Percentiles rank a stretch among this genome's conserved stretches.
phyloP scores from a whole-genome alignment of 2,329 filamentous ascomycete species.

The Aureobasidium melanogenum region DNA sequence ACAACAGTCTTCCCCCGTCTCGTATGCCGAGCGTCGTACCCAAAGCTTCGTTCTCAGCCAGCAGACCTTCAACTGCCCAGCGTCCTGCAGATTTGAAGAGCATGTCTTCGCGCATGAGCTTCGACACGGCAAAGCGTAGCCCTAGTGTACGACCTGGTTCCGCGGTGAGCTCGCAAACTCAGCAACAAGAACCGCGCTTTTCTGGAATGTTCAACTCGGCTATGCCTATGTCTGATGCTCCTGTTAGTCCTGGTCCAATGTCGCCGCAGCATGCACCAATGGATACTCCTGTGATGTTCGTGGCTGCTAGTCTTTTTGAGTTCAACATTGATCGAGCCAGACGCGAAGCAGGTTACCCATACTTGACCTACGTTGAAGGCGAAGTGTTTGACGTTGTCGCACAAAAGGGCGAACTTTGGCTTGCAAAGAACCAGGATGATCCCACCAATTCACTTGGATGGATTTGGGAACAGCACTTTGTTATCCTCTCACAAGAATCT shows the following conservation, averaged over 20 bases:
- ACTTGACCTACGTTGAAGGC: conserved; percentile 88
- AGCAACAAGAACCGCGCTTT: conserved; percentile 19
- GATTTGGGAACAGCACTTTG: conserved; percentile 99
- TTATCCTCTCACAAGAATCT: conserved; percentile 16
- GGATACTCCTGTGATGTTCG: conserved; percentile 57
- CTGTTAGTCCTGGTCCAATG: conserved; percentile 13
- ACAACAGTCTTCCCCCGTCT: conserved; percentile 12
- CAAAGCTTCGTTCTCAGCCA: conserved; percentile 32
- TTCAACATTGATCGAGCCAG: conserved; percentile 94
- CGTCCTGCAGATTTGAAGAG: conserved; percentile 15
- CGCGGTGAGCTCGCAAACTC: conserved; percentile 23
- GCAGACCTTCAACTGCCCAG: conserved; percentile 27
- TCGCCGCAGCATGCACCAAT: conserved; percentile 18
- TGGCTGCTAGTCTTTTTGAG: conserved; percentile 89
- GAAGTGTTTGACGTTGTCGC: conserved; percentile 71
- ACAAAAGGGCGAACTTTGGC: conserved; percentile 95
- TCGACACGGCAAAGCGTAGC: conserved; percentile 14
- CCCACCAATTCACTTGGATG: conserved; percentile 70
- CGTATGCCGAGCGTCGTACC: conserved; percentile 28
- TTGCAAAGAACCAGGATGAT: conserved; percentile 96
- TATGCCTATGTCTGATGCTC: conserved; percentile 63
- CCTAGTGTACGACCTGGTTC: conserved; percentile 20
- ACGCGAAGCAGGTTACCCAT: conserved; percentile 88
- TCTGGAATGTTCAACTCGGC: conserved; percentile 67
- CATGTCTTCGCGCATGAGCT: conserved; percentile 16